Base-by-base conservation (phyloP, 345 rosid species). In the Raphanus raphanistrum region DNA sequence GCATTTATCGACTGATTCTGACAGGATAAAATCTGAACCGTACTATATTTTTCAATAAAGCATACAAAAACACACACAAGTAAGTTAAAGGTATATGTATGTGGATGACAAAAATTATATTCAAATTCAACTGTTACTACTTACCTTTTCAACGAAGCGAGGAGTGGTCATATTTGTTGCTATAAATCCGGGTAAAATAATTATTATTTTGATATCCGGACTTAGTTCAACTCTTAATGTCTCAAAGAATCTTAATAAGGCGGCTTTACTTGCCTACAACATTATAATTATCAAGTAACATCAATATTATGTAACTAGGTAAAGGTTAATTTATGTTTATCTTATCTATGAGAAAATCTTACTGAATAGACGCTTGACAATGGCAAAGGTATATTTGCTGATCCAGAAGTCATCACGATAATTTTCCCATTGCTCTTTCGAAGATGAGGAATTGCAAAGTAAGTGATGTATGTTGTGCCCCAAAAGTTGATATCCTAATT, bases 391-490 rank as follows among this genome's bases (percentile, higher is more conserved):
- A 81, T 7, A 83, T 75, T 73, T 63, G 79, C 82, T 63, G 72
- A n/a, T 35, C 4, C 43, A 0, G 86, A 85, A 10, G 79, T 16
- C 3, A 78, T 74, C 58, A 75, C 86, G 25, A 86, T 43, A 73
- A 87, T 83, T 79, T 83, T 83, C 68, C 92, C 90, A 28, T 36
- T 84, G 71, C 77, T 85, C 8, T 79, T 79, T 63, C 75, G 79
- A 7, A 86, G 84, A 69, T 84, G 79, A 25, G 90, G 86, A 72
- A 82, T 75, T 12, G 88, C 92, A 35, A 83, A 85, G 35, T 76
- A 78, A 8, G 88, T 82, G 28, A 71, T 58, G n/a, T 84, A 81
- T 6, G 74, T 68, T 2, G 87, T 58, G 6, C 90, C 92, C 92
- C 92, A 84, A 72, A 83, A 88, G 57, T 88, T 86, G 5, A 66